These are phyloP conservation scores for Kodamaea derodonti DNA, from an alignment of 1,139 yeast genomes.

Conservation along the genomic window DNA sequence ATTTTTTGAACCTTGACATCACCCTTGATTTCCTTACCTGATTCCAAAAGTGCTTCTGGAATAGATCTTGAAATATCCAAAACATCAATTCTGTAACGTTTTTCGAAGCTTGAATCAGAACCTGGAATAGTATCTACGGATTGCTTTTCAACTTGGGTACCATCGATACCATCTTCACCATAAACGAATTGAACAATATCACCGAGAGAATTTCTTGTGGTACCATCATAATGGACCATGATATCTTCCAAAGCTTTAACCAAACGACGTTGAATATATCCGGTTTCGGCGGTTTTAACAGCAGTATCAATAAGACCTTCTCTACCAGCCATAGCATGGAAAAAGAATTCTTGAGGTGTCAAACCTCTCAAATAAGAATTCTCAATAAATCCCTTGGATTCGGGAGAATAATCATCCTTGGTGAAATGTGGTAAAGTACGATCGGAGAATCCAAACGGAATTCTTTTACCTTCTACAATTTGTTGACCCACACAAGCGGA, in stretches of 20 bases:
- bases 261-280: conserved; percentile 98
- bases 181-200: conserved; percentile 93
- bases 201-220: conserved; percentile 95
- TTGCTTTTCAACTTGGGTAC: conserved; percentile 96
- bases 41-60: conserved; percentile 72
- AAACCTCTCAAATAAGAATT: conserved; percentile 95
- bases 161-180: conserved; percentile 99
- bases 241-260: conserved; percentile 98
- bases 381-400: conserved; percentile 96
- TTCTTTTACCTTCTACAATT: conserved; percentile 99
- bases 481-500: conserved; percentile 99
- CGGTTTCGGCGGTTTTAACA: conserved; percentile 98
- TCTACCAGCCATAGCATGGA: conserved; percentile 99
- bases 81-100: conserved; percentile 82
- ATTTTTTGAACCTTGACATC: conserved; percentile 78
- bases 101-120: conserved; percentile 76
- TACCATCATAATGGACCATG: conserved; percentile 98
- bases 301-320: conserved; percentile 99
- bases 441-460: conserved; percentile 94
- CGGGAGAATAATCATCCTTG: conserved; percentile 97
- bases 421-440: conserved; percentile 97
- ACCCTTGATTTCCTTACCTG: conserved; percentile 89
- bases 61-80: conserved; percentile 65
- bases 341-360: conserved; percentile 97
- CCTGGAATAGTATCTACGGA: conserved; percentile 97